Conservation (phyloP, 2,329 filamentous ascomycete species). For the Fusarium nisikadoi region DNA sequence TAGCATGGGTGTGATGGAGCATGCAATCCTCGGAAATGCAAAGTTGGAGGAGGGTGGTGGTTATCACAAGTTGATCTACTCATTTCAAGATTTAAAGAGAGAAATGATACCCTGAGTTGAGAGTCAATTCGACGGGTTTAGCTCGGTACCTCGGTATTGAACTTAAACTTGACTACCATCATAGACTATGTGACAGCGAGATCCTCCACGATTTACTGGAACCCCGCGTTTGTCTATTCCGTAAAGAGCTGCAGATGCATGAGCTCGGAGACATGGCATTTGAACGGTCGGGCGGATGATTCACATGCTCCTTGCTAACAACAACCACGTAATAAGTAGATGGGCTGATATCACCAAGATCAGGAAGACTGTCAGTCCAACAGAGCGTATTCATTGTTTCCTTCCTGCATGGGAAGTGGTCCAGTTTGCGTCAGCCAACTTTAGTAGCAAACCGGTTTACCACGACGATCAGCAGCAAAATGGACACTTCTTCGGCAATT, state of each 20-base stretch:
- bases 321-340: neutral
- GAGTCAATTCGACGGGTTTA: constrained; percentile 9
- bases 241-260: neutral
- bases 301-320: constrained; percentile 2
- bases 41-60: neutral
- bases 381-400: neutral
- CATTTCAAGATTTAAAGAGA: neutral
- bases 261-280: constrained; percentile 5
- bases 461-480: neutral
- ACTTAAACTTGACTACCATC: neutral
- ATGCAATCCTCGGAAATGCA: neutral
- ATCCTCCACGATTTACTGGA: neutral
- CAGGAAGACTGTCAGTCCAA: fast-evolving
- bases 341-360: neutral
- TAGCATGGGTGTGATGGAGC: neutral
- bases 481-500: neutral
- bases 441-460: no score
- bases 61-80: neutral
- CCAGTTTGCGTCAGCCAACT: no score
- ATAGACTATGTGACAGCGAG: neutral
- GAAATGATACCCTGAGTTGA: neutral
- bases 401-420: neutral
- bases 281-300: neutral
- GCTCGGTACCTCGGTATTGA: constrained; percentile 23
- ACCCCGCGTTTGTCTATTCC: constrained; percentile 21